phyloP scores from a whole-genome alignment of 1,139 yeast species.

The Nakaseomyces sp. region DNA sequence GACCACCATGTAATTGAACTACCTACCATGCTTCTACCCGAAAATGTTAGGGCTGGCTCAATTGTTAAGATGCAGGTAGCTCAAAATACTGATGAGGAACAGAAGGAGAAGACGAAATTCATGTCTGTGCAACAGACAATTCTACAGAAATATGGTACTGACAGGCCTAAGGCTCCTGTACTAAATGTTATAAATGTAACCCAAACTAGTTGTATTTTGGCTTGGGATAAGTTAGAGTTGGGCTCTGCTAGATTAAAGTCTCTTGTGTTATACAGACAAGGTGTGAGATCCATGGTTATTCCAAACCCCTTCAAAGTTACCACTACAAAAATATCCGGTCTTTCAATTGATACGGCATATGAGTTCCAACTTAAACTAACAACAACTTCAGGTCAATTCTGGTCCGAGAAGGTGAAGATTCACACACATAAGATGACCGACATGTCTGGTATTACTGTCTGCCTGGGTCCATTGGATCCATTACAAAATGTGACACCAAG shows the following conservation, averaged over 20 bases:
- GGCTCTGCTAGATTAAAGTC: slow-evolving; percentile 80
- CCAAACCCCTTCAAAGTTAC: slow-evolving; percentile 76
- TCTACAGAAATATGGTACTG: slow-evolving; percentile 59
- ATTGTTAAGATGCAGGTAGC: slow-evolving; percentile 80
- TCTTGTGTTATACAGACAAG: slow-evolving; percentile 58
- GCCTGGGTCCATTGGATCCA: slow-evolving; percentile 71
- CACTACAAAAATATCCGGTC: slow-evolving; percentile 82
- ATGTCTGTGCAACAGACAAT: slow-evolving; percentile 65
- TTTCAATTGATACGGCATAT: slow-evolving; percentile 78
- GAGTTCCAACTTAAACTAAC: slow-evolving; percentile 71
- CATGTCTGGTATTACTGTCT: slow-evolving; percentile 83
- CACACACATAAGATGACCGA: slow-evolving; percentile 96
- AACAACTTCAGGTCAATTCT: slow-evolving; percentile 81
- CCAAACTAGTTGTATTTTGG: slow-evolving; percentile 89
- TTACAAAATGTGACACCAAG: slow-evolving; percentile 48
- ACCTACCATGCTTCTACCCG: slow-evolving; percentile 86
- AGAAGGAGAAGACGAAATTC: slow-evolving; percentile 50
- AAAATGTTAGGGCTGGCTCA: slow-evolving; percentile 90
- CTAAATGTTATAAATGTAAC: slow-evolving; percentile 70
- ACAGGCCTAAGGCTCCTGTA: slow-evolving; percentile 66
- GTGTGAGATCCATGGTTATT: slow-evolving; percentile 72
- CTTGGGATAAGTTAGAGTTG: slow-evolving; percentile 80
- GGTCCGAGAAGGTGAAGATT: slow-evolving; percentile 58
- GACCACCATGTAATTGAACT: slow-evolving; percentile 95
- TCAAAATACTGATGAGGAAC: slow-evolving; percentile 65